These are phyloP conservation scores for Suhomyces wounanorum DNA, from an alignment of 1,139 yeast species.

Conservation along the genomic window DNA sequence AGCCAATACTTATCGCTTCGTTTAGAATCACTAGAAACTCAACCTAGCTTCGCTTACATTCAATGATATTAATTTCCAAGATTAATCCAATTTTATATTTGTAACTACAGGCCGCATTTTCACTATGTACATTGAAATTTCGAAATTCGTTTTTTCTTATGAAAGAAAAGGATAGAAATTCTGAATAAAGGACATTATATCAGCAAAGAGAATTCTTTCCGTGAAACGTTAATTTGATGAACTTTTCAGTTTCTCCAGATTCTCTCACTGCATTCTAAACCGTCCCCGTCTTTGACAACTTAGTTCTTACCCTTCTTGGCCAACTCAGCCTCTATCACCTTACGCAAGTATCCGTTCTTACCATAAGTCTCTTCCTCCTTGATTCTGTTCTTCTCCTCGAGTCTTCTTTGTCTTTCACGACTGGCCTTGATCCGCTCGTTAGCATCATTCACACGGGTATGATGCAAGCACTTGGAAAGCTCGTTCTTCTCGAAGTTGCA, in stretches of 20 bases:
- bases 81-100: neutral
- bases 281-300: neutral
- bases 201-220: too few species aligned
- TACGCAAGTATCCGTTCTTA: slow-evolving; percentile 68
- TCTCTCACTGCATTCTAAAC: too few species aligned
- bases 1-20: too few species aligned
- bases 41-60: too few species aligned
- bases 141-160: too few species aligned
- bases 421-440: slow-evolving; percentile 61
- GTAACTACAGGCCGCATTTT: neutral
- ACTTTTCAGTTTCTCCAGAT: too few species aligned
- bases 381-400: slow-evolving; percentile 59
- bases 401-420: slow-evolving; percentile 54
- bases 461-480: slow-evolving; percentile 74
- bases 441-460: slow-evolving; percentile 70
- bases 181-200: too few species aligned
- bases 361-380: slow-evolving; percentile 80
- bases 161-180: too few species aligned
- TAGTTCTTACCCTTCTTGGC: slow-evolving; percentile 2
- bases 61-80: neutral
- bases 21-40: too few species aligned
- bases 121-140: neutral
- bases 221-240: too few species aligned
- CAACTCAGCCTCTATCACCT: slow-evolving; percentile 50
- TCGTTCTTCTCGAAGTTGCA: slow-evolving; percentile 87